phyloP scores from a whole-genome alignment of 1,284 basidiomycete species.

The Cystobasidiaceae sp. region DNA sequence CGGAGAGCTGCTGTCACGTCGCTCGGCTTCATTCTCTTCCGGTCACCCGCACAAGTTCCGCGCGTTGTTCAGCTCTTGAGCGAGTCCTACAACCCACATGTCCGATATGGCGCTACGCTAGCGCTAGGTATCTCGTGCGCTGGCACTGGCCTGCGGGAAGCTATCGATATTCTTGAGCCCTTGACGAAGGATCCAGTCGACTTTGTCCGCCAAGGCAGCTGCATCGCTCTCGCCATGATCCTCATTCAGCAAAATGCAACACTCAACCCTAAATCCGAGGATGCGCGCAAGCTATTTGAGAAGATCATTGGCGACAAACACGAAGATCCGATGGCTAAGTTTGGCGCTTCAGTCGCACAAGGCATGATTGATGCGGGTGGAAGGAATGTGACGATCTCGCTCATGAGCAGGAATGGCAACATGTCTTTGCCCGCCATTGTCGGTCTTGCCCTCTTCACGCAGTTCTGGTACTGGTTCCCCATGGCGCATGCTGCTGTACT shows the following conservation, averaged over 20 bases:
- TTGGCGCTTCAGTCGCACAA: slow-evolving; percentile 88
- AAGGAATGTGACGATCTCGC: slow-evolving; percentile 84
- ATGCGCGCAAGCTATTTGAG: slow-evolving; percentile 72
- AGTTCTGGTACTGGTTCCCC: slow-evolving; percentile 99
- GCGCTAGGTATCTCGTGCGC: slow-evolving; percentile 93
- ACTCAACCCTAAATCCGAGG: slow-evolving; percentile 69
- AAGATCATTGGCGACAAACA: slow-evolving; percentile 91
- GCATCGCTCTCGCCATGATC: slow-evolving; percentile 89
- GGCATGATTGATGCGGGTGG: slow-evolving; percentile 95
- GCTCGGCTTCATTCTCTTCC: slow-evolving; percentile 89
- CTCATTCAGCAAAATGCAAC: slow-evolving; percentile 91
- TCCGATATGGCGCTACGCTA: slow-evolving; percentile 88
- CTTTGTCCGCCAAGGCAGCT: slow-evolving; percentile 95
- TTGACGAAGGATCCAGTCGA: slow-evolving; percentile 96
- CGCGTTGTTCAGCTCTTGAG: slow-evolving; percentile 89
- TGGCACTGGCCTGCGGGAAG: slow-evolving; percentile 87
- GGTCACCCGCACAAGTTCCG: slow-evolving; percentile 79
- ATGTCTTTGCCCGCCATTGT: slow-evolving; percentile 87
- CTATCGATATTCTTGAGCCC: slow-evolving; percentile 87
- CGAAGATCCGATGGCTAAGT: slow-evolving; percentile 94
- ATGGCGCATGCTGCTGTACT: slow-evolving; percentile 87
- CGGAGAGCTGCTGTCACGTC: slow-evolving; percentile 88
- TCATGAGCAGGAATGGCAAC: slow-evolving; percentile 85
- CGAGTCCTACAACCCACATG: slow-evolving; percentile 98
- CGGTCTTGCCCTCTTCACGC: slow-evolving; percentile 90